These are phyloP conservation scores for Ophiorrhiza pumila DNA, from an alignment of 257 asterid genomes.

Conservation along the genomic window DNA sequence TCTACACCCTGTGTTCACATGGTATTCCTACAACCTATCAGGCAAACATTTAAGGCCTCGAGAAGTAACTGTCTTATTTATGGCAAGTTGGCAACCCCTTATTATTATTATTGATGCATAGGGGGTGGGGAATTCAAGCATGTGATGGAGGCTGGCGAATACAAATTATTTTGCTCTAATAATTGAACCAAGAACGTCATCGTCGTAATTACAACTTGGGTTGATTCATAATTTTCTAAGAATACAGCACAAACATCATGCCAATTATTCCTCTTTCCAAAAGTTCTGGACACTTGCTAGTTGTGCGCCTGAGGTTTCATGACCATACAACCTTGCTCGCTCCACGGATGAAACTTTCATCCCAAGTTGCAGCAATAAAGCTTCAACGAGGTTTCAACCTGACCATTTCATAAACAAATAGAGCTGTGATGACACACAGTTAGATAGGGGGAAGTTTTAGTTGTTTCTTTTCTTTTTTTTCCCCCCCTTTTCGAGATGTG, in stretches of 20 bases:
- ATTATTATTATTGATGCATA: not conserved
- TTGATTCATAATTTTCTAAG: not conserved
- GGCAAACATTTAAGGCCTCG: constrained; percentile 24
- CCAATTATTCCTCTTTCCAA: not conserved
- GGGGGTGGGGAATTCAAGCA: constrained; percentile 1
- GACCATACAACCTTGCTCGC: not conserved
- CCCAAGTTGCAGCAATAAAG: not conserved
- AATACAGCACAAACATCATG: too few relatives aligned
- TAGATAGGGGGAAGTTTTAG: not conserved
- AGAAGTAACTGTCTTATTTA: constrained; percentile 27
- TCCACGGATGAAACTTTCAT: too few relatives aligned
- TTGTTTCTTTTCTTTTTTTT: not conserved
- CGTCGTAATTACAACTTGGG: not conserved
- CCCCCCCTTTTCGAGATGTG: not conserved
- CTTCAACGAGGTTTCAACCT: not conserved
- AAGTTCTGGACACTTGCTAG: not conserved
- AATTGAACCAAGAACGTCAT: constrained; percentile 7
- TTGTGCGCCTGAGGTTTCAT: not conserved
- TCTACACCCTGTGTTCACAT: constrained; percentile 30
- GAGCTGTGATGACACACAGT: not conserved
- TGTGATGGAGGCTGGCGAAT: constrained; percentile 2
- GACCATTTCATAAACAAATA: not conserved
- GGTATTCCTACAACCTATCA: constrained; percentile 23
- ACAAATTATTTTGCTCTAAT: not conserved
- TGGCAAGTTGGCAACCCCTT: constrained; percentile 19